These are phyloP conservation scores for Periconia digitata DNA, from an alignment of 2,329 filamentous ascomycete species.

Conservation along the genomic window DNA sequence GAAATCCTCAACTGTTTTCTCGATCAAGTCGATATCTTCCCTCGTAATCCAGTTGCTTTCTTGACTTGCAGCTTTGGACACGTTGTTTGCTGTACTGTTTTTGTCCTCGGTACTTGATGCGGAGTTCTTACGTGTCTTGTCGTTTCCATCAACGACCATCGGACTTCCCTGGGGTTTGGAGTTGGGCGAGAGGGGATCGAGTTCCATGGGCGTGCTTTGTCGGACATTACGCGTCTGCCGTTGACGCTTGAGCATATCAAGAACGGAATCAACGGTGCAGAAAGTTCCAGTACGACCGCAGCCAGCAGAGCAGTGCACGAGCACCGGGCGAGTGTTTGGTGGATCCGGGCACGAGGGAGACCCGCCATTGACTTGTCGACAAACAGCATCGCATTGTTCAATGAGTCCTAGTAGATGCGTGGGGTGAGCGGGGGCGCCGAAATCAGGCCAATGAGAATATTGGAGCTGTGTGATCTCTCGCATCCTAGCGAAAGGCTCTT, in stretches of 20 bases:
- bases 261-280: constrained; percentile 92
- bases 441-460: constrained; percentile 96
- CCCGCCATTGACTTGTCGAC: constrained; percentile 51
- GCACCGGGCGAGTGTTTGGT: constrained; percentile 64
- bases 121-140: constrained; percentile 9
- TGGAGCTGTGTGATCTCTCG: constrained; percentile 94
- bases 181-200: constrained; percentile 23
- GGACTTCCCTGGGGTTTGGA: constrained; percentile 1
- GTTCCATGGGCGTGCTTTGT: constrained; percentile 49
- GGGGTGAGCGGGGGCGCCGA: constrained; percentile 87
- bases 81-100: constrained; percentile 15
- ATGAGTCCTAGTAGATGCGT: constrained; percentile 83
- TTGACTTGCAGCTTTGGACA: constrained; percentile 24
- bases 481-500: constrained; percentile 79
- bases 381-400: constrained; percentile 80
- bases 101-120: constrained; percentile 1
- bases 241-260: constrained; percentile 96
- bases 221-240: constrained; percentile 44
- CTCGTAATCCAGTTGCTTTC: constrained; percentile 69
- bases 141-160: constrained; percentile 7
- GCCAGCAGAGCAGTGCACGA: constrained; percentile 95
- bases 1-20: constrained; percentile 88
- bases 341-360: constrained; percentile 60
- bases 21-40: constrained; percentile 75
- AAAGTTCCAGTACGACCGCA: constrained; percentile 96